Evolutionary conservation across 2,329 filamentous ascomycete genomes (phyloP), one percentile per base, ranked within the genome.

Genomic region (Lasiodiplodia gonubiensis): DNA sequence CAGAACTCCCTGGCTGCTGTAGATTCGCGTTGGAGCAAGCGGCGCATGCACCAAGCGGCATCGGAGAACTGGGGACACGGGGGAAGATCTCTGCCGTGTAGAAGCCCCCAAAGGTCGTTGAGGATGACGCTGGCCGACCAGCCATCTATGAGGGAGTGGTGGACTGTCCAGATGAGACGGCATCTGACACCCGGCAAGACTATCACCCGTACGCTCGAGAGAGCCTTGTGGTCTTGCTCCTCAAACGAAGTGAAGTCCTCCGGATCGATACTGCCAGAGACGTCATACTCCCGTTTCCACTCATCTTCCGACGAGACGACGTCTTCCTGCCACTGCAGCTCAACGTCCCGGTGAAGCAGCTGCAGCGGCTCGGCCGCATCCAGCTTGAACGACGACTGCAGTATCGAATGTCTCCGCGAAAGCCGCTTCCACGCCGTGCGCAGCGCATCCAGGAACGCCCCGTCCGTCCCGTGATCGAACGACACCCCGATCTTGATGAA

Each of bases 141-240:
- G 39, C 64, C 64, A 42, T 66, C 64, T 4, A 57, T 18, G 16
- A 66, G 52, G 1, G 39, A 49, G 42, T 66, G 64, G 7, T 66
- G 64, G 1, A 66, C 52, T 1, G 64, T 66, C 64, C 64, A 66
- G 3, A 57, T n/a, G 14, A 66, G 25, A 16, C 64, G 52, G 7
- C 37, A 46, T 8, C 27, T 16, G 21, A 49, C 11, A 11, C 39
- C 39, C 8, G 53, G 64, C 6, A 55, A 4, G 11, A 49, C 23
- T 7, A 66, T 23, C 39, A 66, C n/a, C 53, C 18, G 39, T 35
- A 66, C 30, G 14, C 30, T 37, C 0, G 64, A 66, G 4, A 66
- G 27, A 27, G 42, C 27, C 18, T 18, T 16, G 27, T 2, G 23
- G 27, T 63, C 42, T 7, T 49, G 59, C 8, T 60, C 57, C 18